Base-by-base conservation (phyloP, 495 filamentous ascomycete species). In the Jackrogersella minutella region DNA sequence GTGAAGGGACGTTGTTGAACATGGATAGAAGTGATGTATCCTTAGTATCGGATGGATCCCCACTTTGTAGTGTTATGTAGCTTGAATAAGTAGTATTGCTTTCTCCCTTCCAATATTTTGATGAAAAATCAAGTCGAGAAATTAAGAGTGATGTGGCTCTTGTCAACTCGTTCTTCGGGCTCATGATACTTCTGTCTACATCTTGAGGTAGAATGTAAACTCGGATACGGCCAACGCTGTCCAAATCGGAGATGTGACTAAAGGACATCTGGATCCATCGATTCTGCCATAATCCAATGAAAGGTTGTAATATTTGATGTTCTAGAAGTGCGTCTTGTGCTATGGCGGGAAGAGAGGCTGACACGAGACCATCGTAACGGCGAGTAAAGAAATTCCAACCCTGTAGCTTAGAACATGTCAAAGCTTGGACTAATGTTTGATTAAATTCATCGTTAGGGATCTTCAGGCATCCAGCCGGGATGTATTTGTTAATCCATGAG, bases 1-100 rank as follows among this genome's bases (percentile, higher is more conserved):
- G 94, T 8, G 93, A 88, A 9, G 89, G 82, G 7, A 97, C 77
- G 2, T 82, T 91, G 77, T 97, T 98, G 79, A 96, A 98, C 63
- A 97, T 85, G 59, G 91, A 87, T 67, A 93, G 90, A 0, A 97
- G 76, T 0, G 91, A 92, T 10, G 85, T 76, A 34, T 87, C 78
- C 5, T 88, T 80, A 1, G 50, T 34, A 10, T 47, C 52, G 5
- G 26, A 7, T 57, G 22, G 8, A 5, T 39, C 9, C 7, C 53
- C 16, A 47, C 14, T 1, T 17, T 34, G 37, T 22, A 50, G 37
- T 16, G 26, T 19, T 22, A 36, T 5, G 19, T 13, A 37, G 40
- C 28, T 39, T 44, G 56, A 44, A 11, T 41, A 19, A 2, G 19
- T 28, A 17, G 39, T 24, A 62, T 31, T 24, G 26, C 62, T 21